Evolutionary conservation across 805 yeast genomes (phyloP).

Genomic region (Suhomyces vadensis): DNA sequence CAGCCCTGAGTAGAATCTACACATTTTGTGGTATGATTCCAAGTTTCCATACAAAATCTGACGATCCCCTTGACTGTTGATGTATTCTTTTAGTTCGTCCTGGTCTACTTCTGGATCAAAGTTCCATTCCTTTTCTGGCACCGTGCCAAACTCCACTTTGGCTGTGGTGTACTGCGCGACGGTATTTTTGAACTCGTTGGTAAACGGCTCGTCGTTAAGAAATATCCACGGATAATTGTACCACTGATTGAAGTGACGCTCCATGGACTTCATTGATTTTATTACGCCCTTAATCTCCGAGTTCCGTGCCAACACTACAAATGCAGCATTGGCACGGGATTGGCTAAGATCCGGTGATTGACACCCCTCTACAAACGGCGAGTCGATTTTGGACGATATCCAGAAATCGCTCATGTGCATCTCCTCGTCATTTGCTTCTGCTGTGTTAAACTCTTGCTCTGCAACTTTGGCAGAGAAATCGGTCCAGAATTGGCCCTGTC

Average conservation of each 20-base stretch:
- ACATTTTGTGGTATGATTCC: constrained; percentile 90
- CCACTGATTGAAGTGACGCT: constrained; percentile 91
- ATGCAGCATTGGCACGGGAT: constrained; percentile 74
- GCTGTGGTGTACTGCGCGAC: constrained; percentile 58
- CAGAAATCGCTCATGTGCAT: constrained; percentile 15
- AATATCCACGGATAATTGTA: constrained; percentile 91
- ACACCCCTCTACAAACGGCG: constrained; percentile 60
- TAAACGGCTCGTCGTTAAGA: constrained; percentile 76
- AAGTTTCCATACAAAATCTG: constrained; percentile 80
- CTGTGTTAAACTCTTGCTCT: not conserved
- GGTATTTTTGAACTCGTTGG: constrained; percentile 56
- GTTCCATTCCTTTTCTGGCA: constrained; percentile 66
- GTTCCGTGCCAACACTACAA: constrained; percentile 82
- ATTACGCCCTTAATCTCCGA: constrained; percentile 77
- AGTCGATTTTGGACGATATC: constrained; percentile 24
- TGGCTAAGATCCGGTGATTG: constrained; percentile 39
- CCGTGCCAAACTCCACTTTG: constrained; percentile 67
- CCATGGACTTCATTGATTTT: constrained; percentile 70
- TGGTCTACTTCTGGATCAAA: constrained; percentile 47
- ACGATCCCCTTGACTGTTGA: constrained; percentile 78
- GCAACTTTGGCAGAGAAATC: not conserved
- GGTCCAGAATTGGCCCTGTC: constrained; percentile 1
- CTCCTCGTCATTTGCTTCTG: not conserved
- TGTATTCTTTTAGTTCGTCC: constrained; percentile 51
- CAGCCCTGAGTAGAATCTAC: constrained; percentile 84